phyloP scores from a whole-genome alignment of 768 basidiomycete species.

The Ramaria rubella region DNA sequence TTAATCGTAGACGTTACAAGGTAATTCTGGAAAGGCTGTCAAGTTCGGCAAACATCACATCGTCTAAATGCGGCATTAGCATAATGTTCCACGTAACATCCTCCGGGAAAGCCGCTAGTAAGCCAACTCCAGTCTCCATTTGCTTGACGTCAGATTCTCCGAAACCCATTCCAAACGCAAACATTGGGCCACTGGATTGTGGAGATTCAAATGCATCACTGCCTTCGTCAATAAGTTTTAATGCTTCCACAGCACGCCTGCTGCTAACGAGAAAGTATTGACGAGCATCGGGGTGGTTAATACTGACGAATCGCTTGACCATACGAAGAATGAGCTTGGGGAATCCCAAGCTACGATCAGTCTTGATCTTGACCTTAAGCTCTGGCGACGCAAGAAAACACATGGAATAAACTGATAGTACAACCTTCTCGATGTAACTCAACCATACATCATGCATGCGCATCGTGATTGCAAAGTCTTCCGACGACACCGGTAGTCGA shows the following conservation, averaged over 20 bases:
- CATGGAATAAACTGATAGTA: conserved; percentile 81
- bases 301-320: conserved; percentile 54
- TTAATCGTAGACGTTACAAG: not conserved
- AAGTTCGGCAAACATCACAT: conserved; percentile 67
- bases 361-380: conserved; percentile 64
- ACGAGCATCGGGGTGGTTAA: conserved; percentile 45
- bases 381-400: conserved; percentile 75
- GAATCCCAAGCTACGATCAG: conserved; percentile 60
- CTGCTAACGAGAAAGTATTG: conserved; percentile 46
- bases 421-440: conserved; percentile 68
- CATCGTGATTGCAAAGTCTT: conserved; percentile 61
- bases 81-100: conserved; percentile 61
- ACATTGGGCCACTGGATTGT: conserved; percentile 48
- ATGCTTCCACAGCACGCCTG: conserved; percentile 64
- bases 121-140: conserved; percentile 65
- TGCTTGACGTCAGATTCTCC: conserved; percentile 62
- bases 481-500: conserved; percentile 73
- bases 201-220: conserved; percentile 69
- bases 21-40: conserved; percentile 47
- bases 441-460: conserved; percentile 57
- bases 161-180: conserved; percentile 84
- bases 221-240: conserved; percentile 73
- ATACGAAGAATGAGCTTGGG: conserved; percentile 64
- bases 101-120: conserved; percentile 67
- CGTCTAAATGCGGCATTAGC: conserved; percentile 62